phyloP scores from a whole-genome alignment of 176 grass and related monocot species.

The Paspalum notatum region DNA sequence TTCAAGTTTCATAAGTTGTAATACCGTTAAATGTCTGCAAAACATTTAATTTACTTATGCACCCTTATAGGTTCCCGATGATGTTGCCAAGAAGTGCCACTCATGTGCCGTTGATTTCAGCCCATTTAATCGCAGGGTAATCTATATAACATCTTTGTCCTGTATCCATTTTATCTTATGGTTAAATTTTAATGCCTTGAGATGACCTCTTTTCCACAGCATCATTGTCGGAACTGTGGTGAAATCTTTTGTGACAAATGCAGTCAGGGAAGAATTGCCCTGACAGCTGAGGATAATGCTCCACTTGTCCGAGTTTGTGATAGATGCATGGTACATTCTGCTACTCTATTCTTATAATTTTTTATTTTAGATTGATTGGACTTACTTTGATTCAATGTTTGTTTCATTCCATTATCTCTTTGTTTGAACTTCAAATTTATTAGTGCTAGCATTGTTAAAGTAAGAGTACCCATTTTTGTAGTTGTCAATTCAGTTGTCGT shows the following conservation, averaged over 20 bases:
- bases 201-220: conserved; percentile 48
- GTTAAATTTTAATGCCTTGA: conserved; percentile 32
- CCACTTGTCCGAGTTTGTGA: conserved; percentile 95
- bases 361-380: neutral
- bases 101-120: conserved; percentile 87
- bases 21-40: neutral
- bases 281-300: conserved; percentile 93
- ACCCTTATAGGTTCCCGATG: conserved; percentile 82
- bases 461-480: neutral
- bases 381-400: neutral
- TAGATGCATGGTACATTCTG: conserved; percentile 83
- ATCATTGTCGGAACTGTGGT: conserved; percentile 99
- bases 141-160: conserved; percentile 30
- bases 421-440: conserved; percentile 1
- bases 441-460: conserved; percentile 5
- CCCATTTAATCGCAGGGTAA: conserved; percentile 89
- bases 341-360: conserved; percentile 24
- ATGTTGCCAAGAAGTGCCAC: conserved; percentile 80
- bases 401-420: conserved; percentile 13
- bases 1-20: neutral
- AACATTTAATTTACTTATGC: neutral
- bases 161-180: conserved; percentile 9
- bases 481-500: neutral
- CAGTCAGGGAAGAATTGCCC: conserved; percentile 86
- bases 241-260: conserved; percentile 99